These are phyloP conservation scores for Russula lepida DNA, from an alignment of 768 basidiomycete genomes.

Conservation along the genomic window DNA sequence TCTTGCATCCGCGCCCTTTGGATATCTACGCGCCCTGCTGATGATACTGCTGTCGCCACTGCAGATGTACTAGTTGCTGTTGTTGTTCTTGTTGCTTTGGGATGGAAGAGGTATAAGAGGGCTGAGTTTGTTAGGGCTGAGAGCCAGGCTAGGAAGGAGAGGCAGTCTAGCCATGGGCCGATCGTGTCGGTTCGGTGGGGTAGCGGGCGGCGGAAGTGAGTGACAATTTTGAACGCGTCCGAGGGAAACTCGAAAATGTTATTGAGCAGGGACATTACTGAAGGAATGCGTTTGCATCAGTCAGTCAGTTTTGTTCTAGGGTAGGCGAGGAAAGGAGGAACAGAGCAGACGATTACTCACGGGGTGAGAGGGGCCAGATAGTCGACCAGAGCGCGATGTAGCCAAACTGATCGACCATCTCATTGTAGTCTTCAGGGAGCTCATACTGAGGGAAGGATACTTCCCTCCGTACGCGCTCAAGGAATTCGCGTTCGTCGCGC, in stretches of 20 bases:
- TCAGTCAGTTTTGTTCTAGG: background rate
- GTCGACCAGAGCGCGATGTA: slow-evolving; percentile 89
- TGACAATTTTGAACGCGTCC: slow-evolving; percentile 92
- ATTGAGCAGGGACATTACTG: slow-evolving; percentile 80
- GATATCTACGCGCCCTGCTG: background rate
- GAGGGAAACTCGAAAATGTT: slow-evolving; percentile 87
- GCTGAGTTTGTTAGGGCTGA: too few relatives aligned
- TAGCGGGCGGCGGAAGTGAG: slow-evolving; percentile 75
- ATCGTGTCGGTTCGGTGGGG: slow-evolving; percentile 85
- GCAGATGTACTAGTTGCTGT: background rate
- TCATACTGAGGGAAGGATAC: slow-evolving; percentile 74
- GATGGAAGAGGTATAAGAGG: slow-evolving; percentile 83
- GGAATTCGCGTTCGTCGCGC: slow-evolving; percentile 58
- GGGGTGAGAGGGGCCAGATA: slow-evolving; percentile 87
- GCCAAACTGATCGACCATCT: slow-evolving; percentile 96
- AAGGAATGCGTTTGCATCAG: background rate
- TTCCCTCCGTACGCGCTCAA: slow-evolving; percentile 72
- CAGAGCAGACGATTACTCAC: slow-evolving; percentile 31
- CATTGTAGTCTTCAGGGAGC: slow-evolving; percentile 82
- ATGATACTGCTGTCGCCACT: too few relatives aligned
- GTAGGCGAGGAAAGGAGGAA: background rate
- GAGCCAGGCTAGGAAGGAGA: slow-evolving; percentile 86
- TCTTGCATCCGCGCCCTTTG: background rate
- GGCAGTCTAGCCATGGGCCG: slow-evolving; percentile 87
- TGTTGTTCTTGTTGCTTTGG: slow-evolving; percentile 20